A percentile compares a stretch with the other conserved stretches of the same genome.
phyloP scores from a whole-genome alignment of 2,329 filamentous ascomycete genomes.

The Pestalotiopsis sp. region DNA sequence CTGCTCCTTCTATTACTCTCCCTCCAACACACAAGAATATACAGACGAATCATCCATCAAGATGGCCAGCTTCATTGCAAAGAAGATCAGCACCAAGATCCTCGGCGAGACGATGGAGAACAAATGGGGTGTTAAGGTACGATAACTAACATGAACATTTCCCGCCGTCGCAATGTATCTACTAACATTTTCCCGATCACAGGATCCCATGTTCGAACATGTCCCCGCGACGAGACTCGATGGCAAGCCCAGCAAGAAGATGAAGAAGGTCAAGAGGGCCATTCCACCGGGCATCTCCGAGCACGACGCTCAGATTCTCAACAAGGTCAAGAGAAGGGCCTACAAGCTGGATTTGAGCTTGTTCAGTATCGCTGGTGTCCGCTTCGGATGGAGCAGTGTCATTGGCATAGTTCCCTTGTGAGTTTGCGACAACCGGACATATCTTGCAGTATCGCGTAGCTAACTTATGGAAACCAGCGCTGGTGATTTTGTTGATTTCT shows the following conservation, averaged over 20 bases:
- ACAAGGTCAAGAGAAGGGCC: constrained; percentile 81
- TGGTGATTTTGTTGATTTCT: constrained; percentile 74
- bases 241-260: constrained; percentile 68
- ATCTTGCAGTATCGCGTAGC: background rate
- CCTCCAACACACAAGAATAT: background rate
- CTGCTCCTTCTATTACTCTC: background rate
- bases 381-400: constrained; percentile 87
- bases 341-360: constrained; percentile 85
- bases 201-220: constrained; percentile 91
- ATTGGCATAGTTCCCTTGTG: constrained; percentile 83
- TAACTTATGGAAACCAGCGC: constrained; percentile 48
- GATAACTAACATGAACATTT: constrained; percentile 1
- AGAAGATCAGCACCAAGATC: constrained; percentile 58
- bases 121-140: constrained; percentile 42
- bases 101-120: constrained; percentile 59
- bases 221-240: constrained; percentile 73
- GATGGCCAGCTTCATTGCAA: constrained; percentile 58
- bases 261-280: constrained; percentile 84
- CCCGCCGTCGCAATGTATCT: constrained; percentile 20
- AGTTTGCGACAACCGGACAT: constrained; percentile 39
- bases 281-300: constrained; percentile 80
- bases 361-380: constrained; percentile 79
- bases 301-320: constrained; percentile 81
- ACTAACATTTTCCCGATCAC: constrained; percentile 10
- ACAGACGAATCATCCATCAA: constrained; percentile 19